Evolutionary conservation across 805 yeast species (phyloP).

Genomic region (Lachancea sp.): DNA sequence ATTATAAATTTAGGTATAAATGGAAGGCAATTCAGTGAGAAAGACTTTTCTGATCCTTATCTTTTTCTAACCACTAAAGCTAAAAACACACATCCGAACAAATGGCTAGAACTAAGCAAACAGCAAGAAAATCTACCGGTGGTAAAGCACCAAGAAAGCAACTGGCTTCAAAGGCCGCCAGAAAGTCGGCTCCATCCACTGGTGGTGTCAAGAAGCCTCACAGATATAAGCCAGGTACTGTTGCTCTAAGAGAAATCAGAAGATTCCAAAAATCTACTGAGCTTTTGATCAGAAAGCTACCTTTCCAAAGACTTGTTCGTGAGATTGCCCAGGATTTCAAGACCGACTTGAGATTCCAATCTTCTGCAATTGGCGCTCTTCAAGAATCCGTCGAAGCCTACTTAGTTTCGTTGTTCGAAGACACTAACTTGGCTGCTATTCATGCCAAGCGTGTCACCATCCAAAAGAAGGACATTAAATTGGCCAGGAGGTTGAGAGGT

Average conservation of each 20-base stretch:
- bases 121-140: constrained; percentile 93
- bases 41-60: neutral
- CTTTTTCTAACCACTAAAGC: neutral
- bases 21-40: neutral
- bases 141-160: constrained; percentile 96
- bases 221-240: constrained; percentile 97
- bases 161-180: constrained; percentile 86
- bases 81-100: constrained; percentile 3
- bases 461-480: constrained; percentile 96
- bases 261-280: constrained; percentile 96
- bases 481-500: constrained; percentile 97
- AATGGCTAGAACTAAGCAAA: constrained; percentile 93
- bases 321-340: constrained; percentile 94
- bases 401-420: constrained; percentile 92
- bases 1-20: neutral
- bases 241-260: constrained; percentile 94
- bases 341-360: constrained; percentile 92
- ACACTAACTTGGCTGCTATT: constrained; percentile 96
- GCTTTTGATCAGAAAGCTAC: constrained; percentile 89
- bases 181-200: constrained; percentile 86
- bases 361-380: constrained; percentile 94
- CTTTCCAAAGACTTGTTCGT: constrained; percentile 94
- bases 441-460: constrained; percentile 99
- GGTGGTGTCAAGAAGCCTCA: constrained; percentile 94
- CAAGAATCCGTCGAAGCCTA: constrained; percentile 99